These are phyloP conservation scores for Aechmea fasciata DNA, from an alignment of 176 grass and related monocot genomes.

Conservation along the genomic window DNA sequence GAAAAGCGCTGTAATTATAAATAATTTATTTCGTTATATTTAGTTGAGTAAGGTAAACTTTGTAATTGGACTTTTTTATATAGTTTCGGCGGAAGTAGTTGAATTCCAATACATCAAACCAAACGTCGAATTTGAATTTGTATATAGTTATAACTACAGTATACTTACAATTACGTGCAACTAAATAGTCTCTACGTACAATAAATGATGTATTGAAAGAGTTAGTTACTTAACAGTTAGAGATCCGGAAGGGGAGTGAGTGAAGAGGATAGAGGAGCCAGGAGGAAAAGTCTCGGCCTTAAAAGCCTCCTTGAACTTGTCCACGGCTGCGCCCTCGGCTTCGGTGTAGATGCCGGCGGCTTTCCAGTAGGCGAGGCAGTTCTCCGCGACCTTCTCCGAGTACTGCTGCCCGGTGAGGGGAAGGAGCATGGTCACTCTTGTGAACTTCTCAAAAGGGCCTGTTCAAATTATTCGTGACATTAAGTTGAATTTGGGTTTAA, in stretches of 20 bases:
- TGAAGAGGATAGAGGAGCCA: conserved; percentile 86
- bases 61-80: too few relatives aligned
- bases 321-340: conserved; percentile 45
- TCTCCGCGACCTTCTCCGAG: conserved; percentile 77
- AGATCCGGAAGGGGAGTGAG: conserved; percentile 41
- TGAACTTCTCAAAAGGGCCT: conserved; percentile 86
- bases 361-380: conserved; percentile 68
- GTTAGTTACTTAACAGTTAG: conserved; percentile 35
- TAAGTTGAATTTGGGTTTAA: neutral
- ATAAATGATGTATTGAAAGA: neutral
- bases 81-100: too few relatives aligned
- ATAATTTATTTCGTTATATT: too few relatives aligned
- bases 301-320: conserved; percentile 62
- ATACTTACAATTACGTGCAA: neutral
- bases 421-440: conserved; percentile 50
- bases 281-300: conserved; percentile 54
- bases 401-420: conserved; percentile 74
- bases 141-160: too few relatives aligned
- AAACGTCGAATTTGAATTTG: too few relatives aligned
- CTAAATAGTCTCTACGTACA: too few relatives aligned
- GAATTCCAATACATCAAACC: too few relatives aligned
- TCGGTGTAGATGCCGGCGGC: conserved; percentile 53
- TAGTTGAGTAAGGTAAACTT: too few relatives aligned
- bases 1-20: too few relatives aligned
- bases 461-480: neutral